These are phyloP conservation scores for Paraglomus occultum DNA, from an alignment of 192 early-diverging fungal genomes.

Conservation along the genomic window DNA sequence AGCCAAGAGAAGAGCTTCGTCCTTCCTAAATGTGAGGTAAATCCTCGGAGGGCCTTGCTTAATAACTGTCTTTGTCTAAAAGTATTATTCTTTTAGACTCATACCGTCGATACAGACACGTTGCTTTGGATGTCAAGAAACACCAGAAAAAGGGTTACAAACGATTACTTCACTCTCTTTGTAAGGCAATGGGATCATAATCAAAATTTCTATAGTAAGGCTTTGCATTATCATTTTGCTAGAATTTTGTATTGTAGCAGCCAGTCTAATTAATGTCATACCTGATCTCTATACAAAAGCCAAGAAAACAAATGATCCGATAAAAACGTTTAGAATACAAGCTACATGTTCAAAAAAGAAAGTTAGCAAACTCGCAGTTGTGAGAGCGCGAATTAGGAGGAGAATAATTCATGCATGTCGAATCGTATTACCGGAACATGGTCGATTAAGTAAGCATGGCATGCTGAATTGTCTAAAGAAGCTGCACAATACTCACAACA, in stretches of 20 bases:
- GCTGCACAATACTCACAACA: not conserved
- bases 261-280: no score
- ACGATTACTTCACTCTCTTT: not conserved
- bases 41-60: no score
- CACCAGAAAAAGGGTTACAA: not conserved
- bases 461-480: not conserved
- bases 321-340: conserved; percentile 13
- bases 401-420: conserved; percentile 8
- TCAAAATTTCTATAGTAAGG: conserved; percentile 6
- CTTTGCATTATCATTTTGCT: no score
- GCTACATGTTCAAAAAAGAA: conserved; percentile 9
- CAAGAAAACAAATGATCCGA: conserved; percentile 9
- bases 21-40: no score
- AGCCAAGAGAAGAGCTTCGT: no score
- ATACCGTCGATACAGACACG: not conserved
- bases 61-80: not conserved
- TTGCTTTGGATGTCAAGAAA: not conserved
- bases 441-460: not conserved
- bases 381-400: conserved; percentile 5
- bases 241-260: no score
- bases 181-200: conserved; percentile 6
- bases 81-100: not conserved
- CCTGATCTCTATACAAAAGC: not conserved
- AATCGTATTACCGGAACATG: conserved; percentile 1
- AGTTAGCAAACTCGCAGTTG: conserved; percentile 12